A percentile compares a stretch with the other conserved stretches of the same genome.
phyloP scores from a whole-genome alignment of 1,284 basidiomycete species.

The Phellopilus nigrolimitatus region DNA sequence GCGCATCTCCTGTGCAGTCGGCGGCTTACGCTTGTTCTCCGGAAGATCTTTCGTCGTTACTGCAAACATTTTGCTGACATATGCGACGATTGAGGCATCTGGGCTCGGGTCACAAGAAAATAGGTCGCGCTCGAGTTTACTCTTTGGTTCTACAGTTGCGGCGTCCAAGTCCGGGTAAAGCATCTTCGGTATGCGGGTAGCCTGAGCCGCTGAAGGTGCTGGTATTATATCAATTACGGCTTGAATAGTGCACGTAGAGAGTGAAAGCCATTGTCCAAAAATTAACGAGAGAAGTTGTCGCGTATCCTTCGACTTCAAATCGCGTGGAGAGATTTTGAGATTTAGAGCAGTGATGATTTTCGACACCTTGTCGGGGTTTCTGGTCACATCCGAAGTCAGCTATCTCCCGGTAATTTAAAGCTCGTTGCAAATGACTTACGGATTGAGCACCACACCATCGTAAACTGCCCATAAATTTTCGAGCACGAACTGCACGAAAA shows the following conservation, averaged over 20 bases:
- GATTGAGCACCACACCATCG: constrained; percentile 79
- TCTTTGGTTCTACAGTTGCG: constrained; percentile 55
- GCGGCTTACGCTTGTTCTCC: constrained; percentile 70
- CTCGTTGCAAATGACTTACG: constrained; percentile 61
- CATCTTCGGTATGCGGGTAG: constrained; percentile 86
- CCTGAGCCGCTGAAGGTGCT: constrained; percentile 80
- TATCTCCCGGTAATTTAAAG: too few species aligned
- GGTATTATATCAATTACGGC: constrained; percentile 91
- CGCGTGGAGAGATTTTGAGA: constrained; percentile 84
- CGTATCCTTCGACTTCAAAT: constrained; percentile 89
- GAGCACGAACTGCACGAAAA: constrained; percentile 97
- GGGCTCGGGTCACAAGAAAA: constrained; percentile 67
- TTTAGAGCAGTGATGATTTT: constrained; percentile 87
- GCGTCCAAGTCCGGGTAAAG: constrained; percentile 78
- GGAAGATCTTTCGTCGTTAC: constrained; percentile 79
- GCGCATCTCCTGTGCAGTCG: constrained; percentile 88
- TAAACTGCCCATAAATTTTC: constrained; percentile 99
- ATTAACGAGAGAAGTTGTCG: constrained; percentile 81
- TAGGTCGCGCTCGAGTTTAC: constrained; percentile 78
- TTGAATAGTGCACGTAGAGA: constrained; percentile 92
- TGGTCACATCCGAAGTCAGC: constrained; percentile 30
- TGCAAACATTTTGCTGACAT: constrained; percentile 99
- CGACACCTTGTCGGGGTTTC: constrained; percentile 81
- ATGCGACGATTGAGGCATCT: constrained; percentile 69
- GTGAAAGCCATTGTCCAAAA: constrained; percentile 94